phyloP scores from a whole-genome alignment of 306 rosid genomes.

The Castanea sativa region DNA sequence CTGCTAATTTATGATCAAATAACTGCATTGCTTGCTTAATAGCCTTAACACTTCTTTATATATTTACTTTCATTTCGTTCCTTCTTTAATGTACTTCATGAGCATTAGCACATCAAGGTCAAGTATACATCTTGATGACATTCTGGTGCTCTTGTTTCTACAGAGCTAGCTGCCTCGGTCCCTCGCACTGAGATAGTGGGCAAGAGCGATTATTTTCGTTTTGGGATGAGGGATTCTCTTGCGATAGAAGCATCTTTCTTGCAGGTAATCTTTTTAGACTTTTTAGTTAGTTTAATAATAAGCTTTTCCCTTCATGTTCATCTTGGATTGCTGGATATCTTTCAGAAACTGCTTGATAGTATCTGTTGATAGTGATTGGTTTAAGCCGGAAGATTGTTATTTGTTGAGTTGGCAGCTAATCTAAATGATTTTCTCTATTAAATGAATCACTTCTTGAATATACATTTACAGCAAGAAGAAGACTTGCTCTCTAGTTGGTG shows the following conservation, averaged over 20 bases:
- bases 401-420: constrained; percentile 3
- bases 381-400: neutral
- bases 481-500: constrained; percentile 91
- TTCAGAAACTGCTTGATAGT: neutral
- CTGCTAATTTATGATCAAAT: neutral
- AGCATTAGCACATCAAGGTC: neutral
- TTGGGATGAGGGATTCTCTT: constrained; percentile 94
- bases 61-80: neutral
- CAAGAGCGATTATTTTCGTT: constrained; percentile 87
- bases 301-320: constrained; percentile 13
- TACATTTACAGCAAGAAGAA: constrained; percentile 65
- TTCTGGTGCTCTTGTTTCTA: constrained; percentile 18
- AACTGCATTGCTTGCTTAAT: neutral
- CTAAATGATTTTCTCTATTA: neutral
- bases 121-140: neutral
- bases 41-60: neutral
- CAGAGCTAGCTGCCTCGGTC: constrained; percentile 81
- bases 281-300: constrained; percentile 14
- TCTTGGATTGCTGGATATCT: neutral
- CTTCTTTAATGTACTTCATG: neutral
- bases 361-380: neutral
- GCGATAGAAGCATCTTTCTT: constrained; percentile 91
- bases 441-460: constrained; percentile 11
- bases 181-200: constrained; percentile 82
- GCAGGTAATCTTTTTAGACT: constrained; percentile 55